Percentiles rank a stretch among this genome's conserved stretches.
Evolutionary conservation across 148 eudicot species (phyloP).

Genomic region (Camellia granthamiana): DNA sequence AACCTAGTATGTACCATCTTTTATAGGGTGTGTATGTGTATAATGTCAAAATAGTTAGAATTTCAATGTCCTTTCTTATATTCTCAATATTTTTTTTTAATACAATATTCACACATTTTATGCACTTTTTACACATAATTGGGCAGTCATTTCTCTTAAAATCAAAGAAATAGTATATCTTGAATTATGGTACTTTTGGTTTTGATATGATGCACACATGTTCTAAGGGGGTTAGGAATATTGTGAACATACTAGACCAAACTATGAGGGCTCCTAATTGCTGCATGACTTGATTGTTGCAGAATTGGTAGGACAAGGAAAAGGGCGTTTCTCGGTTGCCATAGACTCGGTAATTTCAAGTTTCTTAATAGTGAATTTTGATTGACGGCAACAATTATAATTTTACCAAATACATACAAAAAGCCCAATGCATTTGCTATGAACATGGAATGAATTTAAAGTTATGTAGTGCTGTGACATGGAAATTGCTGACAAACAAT

Average conservation of each 20-base stretch:
- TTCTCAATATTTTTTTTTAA: too few relatives aligned
- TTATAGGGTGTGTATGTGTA: background rate
- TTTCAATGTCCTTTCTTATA: too few relatives aligned
- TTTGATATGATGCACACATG: background rate
- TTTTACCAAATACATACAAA: background rate
- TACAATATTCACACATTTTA: too few relatives aligned
- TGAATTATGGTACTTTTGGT: background rate
- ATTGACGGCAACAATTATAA: background rate
- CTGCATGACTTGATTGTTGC: slow-evolving; percentile 20
- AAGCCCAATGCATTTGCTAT: background rate
- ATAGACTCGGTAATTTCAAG: slow-evolving; percentile 72
- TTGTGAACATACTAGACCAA: background rate
- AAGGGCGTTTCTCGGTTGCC: slow-evolving; percentile 67
- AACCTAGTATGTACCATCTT: background rate
- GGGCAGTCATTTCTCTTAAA: too few relatives aligned
- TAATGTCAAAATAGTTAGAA: too few relatives aligned
- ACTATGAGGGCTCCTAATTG: background rate
- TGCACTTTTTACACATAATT: too few relatives aligned
- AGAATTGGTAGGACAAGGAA: slow-evolving; percentile 63
- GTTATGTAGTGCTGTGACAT: background rate
- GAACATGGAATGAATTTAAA: background rate
- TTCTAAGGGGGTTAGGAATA: background rate
- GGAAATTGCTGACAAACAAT: background rate
- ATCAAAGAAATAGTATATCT: background rate
- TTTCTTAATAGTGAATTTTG: background rate